Conservation (phyloP, 768 basidiomycete genomes). For the Hydnomerulius pinastri region DNA sequence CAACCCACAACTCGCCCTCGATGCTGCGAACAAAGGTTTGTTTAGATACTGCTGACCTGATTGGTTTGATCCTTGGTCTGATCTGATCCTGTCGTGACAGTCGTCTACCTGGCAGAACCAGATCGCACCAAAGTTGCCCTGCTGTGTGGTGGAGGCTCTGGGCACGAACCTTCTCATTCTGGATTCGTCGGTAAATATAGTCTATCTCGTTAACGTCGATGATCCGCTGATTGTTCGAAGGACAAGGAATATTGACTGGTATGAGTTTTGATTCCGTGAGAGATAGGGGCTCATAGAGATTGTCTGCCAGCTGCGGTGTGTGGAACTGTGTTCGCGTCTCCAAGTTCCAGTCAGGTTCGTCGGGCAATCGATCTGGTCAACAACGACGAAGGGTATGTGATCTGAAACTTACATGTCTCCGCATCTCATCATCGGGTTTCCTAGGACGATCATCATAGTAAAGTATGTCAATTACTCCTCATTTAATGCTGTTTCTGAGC, state of each 20-base stretch:
- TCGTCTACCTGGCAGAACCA: conserved; percentile 58
- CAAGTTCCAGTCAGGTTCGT: conserved; percentile 82
- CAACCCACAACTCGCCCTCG: conserved; percentile 74
- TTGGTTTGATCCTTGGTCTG: neutral
- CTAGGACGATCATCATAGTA: conserved; percentile 78
- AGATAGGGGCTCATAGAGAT: neutral
- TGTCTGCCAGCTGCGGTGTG: conserved; percentile 67
- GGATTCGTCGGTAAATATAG: conserved; percentile 75
- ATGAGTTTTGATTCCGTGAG: neutral
- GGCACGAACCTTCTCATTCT: conserved; percentile 91
- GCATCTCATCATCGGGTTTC: neutral
- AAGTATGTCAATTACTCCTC: conserved; percentile 48
- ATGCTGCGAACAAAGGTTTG: conserved; percentile 69
- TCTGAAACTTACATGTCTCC: neutral
- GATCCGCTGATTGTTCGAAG: conserved; percentile 34
- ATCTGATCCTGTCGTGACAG: conserved; percentile 35
- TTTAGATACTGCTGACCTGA: neutral
- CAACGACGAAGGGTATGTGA: conserved; percentile 66
- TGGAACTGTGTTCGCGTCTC: conserved; percentile 89
- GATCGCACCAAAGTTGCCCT: conserved; percentile 72
- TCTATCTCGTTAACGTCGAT: neutral
- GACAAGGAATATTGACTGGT: conserved; percentile 80
- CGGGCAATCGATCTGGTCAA: conserved; percentile 77
- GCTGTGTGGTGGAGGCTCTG: conserved; percentile 82
- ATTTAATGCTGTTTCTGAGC: conserved; percentile 8